Percentiles rank a stretch among this genome's conserved stretches.
phyloP scores from a whole-genome alignment of 768 basidiomycete genomes.

The Thelephora aurantiotincta region DNA sequence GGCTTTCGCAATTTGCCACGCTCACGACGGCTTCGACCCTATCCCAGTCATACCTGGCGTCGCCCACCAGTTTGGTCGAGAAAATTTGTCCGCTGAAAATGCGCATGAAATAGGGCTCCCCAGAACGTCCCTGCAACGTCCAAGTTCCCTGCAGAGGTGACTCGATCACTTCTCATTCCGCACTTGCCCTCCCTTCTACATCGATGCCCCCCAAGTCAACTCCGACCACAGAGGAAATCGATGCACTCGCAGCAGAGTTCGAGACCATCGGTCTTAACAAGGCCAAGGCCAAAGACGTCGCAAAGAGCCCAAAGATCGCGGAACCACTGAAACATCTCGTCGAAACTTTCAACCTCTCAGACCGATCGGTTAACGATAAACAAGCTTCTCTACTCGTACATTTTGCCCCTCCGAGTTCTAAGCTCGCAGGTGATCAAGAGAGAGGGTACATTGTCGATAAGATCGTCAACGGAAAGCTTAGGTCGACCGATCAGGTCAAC shows the following conservation, averaged over 20 bases:
- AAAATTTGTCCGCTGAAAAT: no score
- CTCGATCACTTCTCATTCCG: neutral
- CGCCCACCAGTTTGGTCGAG: no score
- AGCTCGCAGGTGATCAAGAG: slow-evolving; percentile 38
- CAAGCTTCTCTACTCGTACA: slow-evolving; percentile 56
- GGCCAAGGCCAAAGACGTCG: slow-evolving; percentile 70
- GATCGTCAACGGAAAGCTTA: slow-evolving; percentile 61
- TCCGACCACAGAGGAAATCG: slow-evolving; percentile 19
- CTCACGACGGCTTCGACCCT: no score
- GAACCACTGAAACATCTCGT: slow-evolving; percentile 56
- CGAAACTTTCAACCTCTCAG: slow-evolving; percentile 33
- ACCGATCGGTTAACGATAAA: slow-evolving; percentile 57
- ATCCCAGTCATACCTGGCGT: no score
- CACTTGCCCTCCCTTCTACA: neutral
- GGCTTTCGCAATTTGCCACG: neutral
- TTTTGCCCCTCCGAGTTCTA: slow-evolving; percentile 47
- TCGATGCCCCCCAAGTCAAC: slow-evolving; percentile 6
- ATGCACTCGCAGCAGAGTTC: slow-evolving; percentile 40
- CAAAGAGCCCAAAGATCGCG: slow-evolving; percentile 69
- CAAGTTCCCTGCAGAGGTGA: neutral
- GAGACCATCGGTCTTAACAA: slow-evolving; percentile 63
- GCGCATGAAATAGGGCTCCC: no score
- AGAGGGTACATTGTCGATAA: slow-evolving; percentile 48
- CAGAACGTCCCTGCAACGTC: no score
- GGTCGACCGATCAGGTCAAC: slow-evolving; percentile 72